Evolutionary conservation across 148 eudicot species (phyloP), one percentile per base, ranked within the genome.

Genomic region (Cornus controversa): DNA sequence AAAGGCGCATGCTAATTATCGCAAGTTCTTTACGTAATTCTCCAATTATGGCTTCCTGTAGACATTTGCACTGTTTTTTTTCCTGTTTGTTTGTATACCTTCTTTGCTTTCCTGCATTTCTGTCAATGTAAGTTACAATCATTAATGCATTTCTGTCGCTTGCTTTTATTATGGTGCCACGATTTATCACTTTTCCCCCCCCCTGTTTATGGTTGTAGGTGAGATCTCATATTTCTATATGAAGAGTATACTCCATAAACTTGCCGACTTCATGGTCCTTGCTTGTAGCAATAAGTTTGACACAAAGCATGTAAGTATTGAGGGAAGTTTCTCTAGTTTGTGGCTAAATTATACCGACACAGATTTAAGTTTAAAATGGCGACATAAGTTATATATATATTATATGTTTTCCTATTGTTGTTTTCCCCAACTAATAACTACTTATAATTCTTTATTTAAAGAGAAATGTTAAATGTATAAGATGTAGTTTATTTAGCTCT

Each of bases 221-320:
- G 82, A 75, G 60, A 77, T 40, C 42, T 88, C 95, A 40, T 78
- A 71, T 74, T 54, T 84, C 25, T 85, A 85, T 77, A 91, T 86
- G 89, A 86, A 78, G 89, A 79, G 66, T 58, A 87, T 86, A 77
- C 73, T 91, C 69, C 85, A 89, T 71, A 87, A 86, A 85, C 86
- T 94, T 77, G 86, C 93, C 25, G 91, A 87, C 15, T 63, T 86
- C 72, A 87, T 87, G 88, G 82, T 24, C 65, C 45, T 76, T 82
- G 81, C 83, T 34, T 80, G 84, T 88, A 84, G 54, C 71, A 74
- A 70, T 60, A 80, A 82, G 75, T 70, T 76, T 37, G 85, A 88
- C 68, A 75, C 82, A 64, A 69, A 78, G 64, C 83, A 84, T 77
- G 98, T 93, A 87, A 89, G 96, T 73, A 63, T 81, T 57, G 27